Percentiles rank a stretch among this genome's conserved stretches.
Evolutionary conservation across 2,329 filamentous ascomycete genomes (phyloP).

Genomic region (Aureobasidium sp.): DNA sequence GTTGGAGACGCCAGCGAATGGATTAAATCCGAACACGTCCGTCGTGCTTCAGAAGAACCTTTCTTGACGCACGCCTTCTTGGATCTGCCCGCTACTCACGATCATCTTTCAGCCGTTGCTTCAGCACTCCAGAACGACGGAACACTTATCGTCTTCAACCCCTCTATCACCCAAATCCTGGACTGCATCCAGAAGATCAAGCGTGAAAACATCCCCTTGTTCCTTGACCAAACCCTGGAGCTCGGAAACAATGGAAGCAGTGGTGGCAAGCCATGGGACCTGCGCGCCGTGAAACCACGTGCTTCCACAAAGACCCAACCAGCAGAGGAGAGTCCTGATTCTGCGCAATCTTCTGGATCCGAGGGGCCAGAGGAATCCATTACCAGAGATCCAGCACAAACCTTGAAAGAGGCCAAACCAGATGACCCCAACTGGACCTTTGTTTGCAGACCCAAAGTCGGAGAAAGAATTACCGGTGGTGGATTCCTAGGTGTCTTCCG

Average conservation of each 20-base stretch:
- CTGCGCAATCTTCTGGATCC: neutral
- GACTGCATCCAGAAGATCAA: constrained; percentile 51
- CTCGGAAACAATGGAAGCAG: constrained; percentile 40
- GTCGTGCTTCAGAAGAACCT: constrained; percentile 34
- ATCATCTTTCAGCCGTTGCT: constrained; percentile 41
- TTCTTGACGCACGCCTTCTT: constrained; percentile 66
- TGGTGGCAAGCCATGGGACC: constrained; percentile 56
- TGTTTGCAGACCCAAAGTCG: constrained; percentile 32
- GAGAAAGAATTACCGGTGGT: constrained; percentile 28
- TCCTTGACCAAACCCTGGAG: constrained; percentile 53
- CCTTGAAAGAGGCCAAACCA: neutral
- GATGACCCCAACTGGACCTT: constrained; percentile 18
- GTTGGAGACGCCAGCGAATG: constrained; percentile 57
- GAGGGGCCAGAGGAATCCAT: neutral
- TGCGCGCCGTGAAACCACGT: constrained; percentile 43
- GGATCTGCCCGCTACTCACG: constrained; percentile 59
- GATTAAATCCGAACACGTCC: constrained; percentile 44
- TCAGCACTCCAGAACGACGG: constrained; percentile 56
- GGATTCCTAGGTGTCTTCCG: constrained; percentile 31
- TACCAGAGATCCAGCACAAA: neutral
- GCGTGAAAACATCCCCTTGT: constrained; percentile 45
- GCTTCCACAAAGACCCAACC: constrained; percentile 16
- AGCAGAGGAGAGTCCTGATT: neutral
- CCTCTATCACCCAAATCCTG: constrained; percentile 69
- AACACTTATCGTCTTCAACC: constrained; percentile 61